Conservation (phyloP, 176 grass and related monocot genomes). For the Guadua angustifolia region DNA sequence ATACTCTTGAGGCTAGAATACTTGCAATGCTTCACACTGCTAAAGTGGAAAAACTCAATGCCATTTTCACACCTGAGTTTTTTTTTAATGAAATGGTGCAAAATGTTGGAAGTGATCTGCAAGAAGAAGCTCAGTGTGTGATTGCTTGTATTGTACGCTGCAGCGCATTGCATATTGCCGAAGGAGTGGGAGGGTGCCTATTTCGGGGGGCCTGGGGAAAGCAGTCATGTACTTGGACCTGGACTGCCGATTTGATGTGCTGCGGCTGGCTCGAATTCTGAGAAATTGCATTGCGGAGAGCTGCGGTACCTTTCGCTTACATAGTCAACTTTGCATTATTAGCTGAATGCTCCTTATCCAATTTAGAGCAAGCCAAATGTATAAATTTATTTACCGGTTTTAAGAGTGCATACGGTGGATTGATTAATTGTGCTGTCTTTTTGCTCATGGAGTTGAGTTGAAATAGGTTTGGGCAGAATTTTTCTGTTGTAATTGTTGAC, state of each 20-base stretch:
- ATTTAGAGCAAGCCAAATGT: slow-evolving; percentile 13
- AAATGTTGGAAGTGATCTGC: background rate
- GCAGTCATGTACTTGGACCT: slow-evolving; percentile 77
- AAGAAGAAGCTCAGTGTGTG: background rate
- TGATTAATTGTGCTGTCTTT: slow-evolving; percentile 4
- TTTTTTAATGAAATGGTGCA: slow-evolving; percentile 2
- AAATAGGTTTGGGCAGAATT: background rate
- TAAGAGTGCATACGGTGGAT: background rate
- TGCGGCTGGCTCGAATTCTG: slow-evolving; percentile 70
- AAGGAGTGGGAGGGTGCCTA: slow-evolving; percentile 77
- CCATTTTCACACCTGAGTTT: background rate
- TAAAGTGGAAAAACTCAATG: background rate
- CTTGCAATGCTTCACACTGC: background rate
- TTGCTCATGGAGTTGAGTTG: background rate
- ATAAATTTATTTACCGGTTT: background rate
- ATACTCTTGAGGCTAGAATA: background rate
- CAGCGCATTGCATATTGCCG: slow-evolving; percentile 78
- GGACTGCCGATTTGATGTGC: slow-evolving; percentile 86
- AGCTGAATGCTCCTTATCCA: slow-evolving; percentile 17
- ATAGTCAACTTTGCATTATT: background rate
- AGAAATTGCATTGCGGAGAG: slow-evolving; percentile 52
- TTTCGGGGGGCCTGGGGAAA: slow-evolving; percentile 74
- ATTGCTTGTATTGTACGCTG: slow-evolving; percentile 56
- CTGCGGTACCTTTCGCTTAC: slow-evolving; percentile 42
- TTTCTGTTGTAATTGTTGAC: background rate